These are phyloP conservation scores for Lipomyces sp. DNA, from an alignment of 805 yeast genomes.

Conservation along the genomic window DNA sequence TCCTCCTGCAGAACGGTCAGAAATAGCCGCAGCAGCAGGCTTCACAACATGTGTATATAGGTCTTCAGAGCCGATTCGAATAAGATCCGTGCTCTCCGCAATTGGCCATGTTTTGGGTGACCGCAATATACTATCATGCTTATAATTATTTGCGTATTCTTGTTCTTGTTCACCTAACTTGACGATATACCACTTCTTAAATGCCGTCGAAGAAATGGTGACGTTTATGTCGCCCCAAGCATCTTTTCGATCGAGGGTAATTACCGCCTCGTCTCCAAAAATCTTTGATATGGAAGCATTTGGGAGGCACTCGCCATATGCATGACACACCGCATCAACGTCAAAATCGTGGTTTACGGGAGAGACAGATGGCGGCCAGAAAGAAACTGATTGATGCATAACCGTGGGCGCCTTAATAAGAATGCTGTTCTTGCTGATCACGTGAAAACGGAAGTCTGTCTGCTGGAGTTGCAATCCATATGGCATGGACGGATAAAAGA, in stretches of 20 bases:
- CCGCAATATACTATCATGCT: not conserved
- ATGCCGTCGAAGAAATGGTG: conserved; percentile 11
- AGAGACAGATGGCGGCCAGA: not conserved
- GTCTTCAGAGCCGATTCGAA: not conserved
- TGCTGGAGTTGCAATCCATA: not conserved
- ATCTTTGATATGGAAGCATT: not conserved
- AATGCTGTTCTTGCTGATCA: conserved; percentile 11
- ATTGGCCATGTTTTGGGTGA: not conserved
- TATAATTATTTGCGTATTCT: not conserved
- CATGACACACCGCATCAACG: conserved; percentile 11
- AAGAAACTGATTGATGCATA: not conserved
- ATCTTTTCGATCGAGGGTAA: conserved; percentile 15
- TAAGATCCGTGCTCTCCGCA: not conserved
- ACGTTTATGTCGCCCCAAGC: conserved; percentile 28
- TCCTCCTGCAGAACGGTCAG: not conserved
- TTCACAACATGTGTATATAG: not conserved
- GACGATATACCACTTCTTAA: conserved; percentile 20
- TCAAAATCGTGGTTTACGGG: conserved; percentile 5
- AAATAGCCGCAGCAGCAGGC: not conserved
- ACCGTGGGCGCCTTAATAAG: conserved; percentile 9
- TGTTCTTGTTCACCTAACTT: not conserved
- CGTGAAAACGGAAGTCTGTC: conserved; percentile 2
- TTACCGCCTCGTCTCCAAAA: conserved; percentile 10
- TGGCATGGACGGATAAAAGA: not conserved
- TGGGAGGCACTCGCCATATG: not conserved